Evolutionary conservation across 2,329 filamentous ascomycete species (phyloP).

Genomic region (Pseudopyrenochaeta lycopersici): DNA sequence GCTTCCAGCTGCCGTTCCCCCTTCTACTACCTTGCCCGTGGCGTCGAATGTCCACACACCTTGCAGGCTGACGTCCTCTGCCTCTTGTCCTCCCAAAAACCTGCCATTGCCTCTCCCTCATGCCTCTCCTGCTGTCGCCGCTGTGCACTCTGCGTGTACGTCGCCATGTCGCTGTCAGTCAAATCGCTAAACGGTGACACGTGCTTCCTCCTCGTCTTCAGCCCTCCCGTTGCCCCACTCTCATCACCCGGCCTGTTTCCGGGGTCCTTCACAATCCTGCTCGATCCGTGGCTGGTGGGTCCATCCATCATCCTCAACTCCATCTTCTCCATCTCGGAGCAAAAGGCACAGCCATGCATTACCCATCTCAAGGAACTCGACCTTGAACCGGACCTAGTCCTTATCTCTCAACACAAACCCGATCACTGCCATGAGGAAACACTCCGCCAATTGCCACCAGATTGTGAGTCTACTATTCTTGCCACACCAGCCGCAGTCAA

Average conservation of each 20-base stretch:
- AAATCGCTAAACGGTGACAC: slow-evolving; percentile 72
- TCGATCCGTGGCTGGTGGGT: slow-evolving; percentile 76
- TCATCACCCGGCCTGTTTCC: slow-evolving; percentile 51
- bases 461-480: slow-evolving; percentile 68
- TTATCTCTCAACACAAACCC: slow-evolving; percentile 69
- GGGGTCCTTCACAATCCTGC: slow-evolving; percentile 69
- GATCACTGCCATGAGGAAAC: slow-evolving; percentile 78
- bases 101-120: neutral
- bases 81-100: slow-evolving; percentile 1
- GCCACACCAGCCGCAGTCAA: slow-evolving; percentile 72
- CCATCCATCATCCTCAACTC: slow-evolving; percentile 68
- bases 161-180: slow-evolving; percentile 68
- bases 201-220: slow-evolving; percentile 71
- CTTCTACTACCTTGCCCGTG: slow-evolving; percentile 2
- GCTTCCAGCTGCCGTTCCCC: slow-evolving; percentile 14
- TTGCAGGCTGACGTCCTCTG: slow-evolving; percentile 16
- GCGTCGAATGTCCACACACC: slow-evolving; percentile 6
- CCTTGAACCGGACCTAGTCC: slow-evolving; percentile 63
- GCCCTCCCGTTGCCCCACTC: slow-evolving; percentile 59
- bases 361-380: slow-evolving; percentile 64
- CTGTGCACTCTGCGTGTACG: slow-evolving; percentile 3
- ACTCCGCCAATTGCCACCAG: slow-evolving; percentile 67
- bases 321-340: slow-evolving; percentile 68
- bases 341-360: slow-evolving; percentile 65
- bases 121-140: slow-evolving; percentile 1